A percentile compares a stretch with the other conserved stretches of the same genome.
These are phyloP conservation scores for Solanum virginianum DNA, from an alignment of 257 asterid species.

Conservation along the genomic window DNA sequence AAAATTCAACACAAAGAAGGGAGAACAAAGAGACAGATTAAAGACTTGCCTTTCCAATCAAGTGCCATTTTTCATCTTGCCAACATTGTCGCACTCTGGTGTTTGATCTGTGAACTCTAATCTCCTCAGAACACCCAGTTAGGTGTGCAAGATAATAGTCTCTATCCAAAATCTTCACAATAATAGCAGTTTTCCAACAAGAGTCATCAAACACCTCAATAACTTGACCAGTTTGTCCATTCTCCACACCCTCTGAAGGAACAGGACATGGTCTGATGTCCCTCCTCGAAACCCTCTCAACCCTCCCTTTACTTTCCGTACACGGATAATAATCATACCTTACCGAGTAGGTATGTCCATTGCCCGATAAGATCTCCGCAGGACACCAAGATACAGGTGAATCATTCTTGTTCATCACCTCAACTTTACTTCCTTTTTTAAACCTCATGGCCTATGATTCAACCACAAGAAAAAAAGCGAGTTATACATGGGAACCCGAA, in stretches of 20 bases:
- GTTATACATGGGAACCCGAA: background rate
- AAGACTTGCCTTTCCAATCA: conserved; percentile 25
- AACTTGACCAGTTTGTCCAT: conserved; percentile 23
- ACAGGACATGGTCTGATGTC: conserved; percentile 28
- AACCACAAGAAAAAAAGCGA: background rate
- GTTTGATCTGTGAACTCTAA: conserved; percentile 13
- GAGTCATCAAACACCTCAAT: conserved; percentile 20
- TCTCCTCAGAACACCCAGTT: conserved; percentile 20
- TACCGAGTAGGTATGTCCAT: conserved; percentile 15
- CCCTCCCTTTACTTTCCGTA: background rate
- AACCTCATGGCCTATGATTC: conserved; percentile 15
- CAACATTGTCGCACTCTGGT: conserved; percentile 27
- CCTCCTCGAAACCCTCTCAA: conserved; percentile 12
- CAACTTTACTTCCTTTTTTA: conserved; percentile 25
- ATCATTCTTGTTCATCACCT: conserved; percentile 22
- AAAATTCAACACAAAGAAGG: background rate
- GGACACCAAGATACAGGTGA: conserved; percentile 27
- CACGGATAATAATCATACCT: conserved; percentile 7
- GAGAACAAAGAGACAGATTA: background rate
- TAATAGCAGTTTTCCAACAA: conserved; percentile 33
- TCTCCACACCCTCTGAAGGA: background rate
- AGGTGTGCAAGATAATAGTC: conserved; percentile 14
- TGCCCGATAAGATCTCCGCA: conserved; percentile 18
- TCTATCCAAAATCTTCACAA: conserved; percentile 12
- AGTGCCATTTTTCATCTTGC: conserved; percentile 24